These are phyloP conservation scores for Amanita rimosa DNA, from an alignment of 768 basidiomycete species.

Conservation along the genomic window DNA sequence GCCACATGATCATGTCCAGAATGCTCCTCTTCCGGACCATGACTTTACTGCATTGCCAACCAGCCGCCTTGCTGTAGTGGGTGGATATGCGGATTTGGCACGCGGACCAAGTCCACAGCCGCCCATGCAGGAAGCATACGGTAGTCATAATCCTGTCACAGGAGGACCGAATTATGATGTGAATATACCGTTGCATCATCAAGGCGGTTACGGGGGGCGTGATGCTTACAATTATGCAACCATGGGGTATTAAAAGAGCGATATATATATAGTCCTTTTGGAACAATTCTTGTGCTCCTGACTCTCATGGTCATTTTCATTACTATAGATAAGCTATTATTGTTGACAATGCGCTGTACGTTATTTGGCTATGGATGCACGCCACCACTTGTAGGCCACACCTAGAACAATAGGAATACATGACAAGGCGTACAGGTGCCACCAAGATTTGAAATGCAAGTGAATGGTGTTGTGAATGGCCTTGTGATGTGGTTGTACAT, in stretches of 20 bases:
- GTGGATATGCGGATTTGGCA: conserved; percentile 74
- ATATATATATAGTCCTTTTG: too few relatives aligned
- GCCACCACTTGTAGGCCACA: conserved; percentile 2
- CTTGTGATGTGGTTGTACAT: not conserved
- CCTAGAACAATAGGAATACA: not conserved
- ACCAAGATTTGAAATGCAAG: not conserved
- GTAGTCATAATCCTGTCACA: conserved; percentile 33
- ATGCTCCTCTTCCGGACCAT: conserved; percentile 49
- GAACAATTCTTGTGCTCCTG: not conserved
- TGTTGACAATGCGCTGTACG: not conserved
- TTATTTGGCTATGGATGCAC: not conserved
- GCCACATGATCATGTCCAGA: conserved; percentile 11
- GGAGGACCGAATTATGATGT: conserved; percentile 37
- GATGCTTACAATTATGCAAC: conserved; percentile 7
- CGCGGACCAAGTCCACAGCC: conserved; percentile 67
- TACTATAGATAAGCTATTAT: not conserved
- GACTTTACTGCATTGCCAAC: conserved; percentile 63
- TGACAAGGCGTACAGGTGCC: not conserved
- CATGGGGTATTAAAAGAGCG: too few relatives aligned
- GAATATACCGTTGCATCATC: conserved; percentile 53
- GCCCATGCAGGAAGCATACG: conserved; percentile 40
- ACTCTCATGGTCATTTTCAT: not conserved
- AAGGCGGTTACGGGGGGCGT: conserved; percentile 30
- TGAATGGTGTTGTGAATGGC: not conserved
- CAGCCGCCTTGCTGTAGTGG: conserved; percentile 47